Evolutionary conservation across 2,329 filamentous ascomycete species (phyloP).

Genomic region (Ophiostoma novo-ulmi): DNA sequence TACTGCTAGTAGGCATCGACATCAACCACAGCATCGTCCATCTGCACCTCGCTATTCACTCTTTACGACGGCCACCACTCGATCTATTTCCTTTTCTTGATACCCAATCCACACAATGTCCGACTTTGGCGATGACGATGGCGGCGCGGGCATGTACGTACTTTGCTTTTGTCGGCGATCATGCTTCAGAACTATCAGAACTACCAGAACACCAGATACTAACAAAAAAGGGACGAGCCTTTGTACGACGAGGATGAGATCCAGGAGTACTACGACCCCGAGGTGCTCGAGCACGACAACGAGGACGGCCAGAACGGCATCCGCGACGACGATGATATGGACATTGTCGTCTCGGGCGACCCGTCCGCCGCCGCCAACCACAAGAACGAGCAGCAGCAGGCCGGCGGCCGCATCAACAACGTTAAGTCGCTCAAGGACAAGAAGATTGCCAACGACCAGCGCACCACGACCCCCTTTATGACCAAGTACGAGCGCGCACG

Average conservation of each 20-base stretch:
- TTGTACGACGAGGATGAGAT: slow-evolving; percentile 67
- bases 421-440: slow-evolving; percentile 63
- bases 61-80: neutral
- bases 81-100: neutral
- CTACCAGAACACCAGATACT: neutral
- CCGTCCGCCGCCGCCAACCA: slow-evolving; percentile 54
- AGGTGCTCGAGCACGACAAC: slow-evolving; percentile 51
- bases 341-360: slow-evolving; percentile 58
- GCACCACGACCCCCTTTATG: slow-evolving; percentile 96
- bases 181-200: neutral
- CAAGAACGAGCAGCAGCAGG: slow-evolving; percentile 31
- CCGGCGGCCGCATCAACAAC: slow-evolving; percentile 47
- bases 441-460: slow-evolving; percentile 82
- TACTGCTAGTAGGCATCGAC: neutral
- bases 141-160: slow-evolving; percentile 49
- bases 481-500: slow-evolving; percentile 97
- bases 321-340: slow-evolving; percentile 52
- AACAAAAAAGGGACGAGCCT: slow-evolving; percentile 55
- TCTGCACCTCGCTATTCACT: neutral
- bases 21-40: slow-evolving; percentile 1
- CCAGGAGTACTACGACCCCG: slow-evolving; percentile 54
- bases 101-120: slow-evolving; percentile 50
- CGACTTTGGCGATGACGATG: slow-evolving; percentile 65
- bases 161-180: neutral
- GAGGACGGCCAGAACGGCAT: slow-evolving; percentile 49